Evolutionary conservation across 495 filamentous ascomycete species (phyloP), one percentile per base, ranked within the genome.

Genomic region (Xylona heveae): DNA sequence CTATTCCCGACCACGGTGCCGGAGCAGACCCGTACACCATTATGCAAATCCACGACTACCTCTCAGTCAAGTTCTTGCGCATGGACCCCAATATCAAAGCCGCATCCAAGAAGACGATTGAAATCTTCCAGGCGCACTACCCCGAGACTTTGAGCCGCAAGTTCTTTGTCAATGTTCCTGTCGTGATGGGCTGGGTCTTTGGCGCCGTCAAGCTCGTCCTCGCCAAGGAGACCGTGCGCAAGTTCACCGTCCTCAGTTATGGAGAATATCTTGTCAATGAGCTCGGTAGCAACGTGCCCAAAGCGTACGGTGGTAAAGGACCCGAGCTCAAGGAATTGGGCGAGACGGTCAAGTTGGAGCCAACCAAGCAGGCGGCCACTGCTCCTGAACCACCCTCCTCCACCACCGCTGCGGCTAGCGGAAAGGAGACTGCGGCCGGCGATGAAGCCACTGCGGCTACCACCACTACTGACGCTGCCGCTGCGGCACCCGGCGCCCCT

Each of bases 111-210:
- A 70, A 81, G 57, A 78, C 74, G 23, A 83, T 91, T 48, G 62
- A 74, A 19, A 60, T 75, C 14, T 78, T 93, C 52, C 55, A 62
- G 27, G 67, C 64, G 30, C 71, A 74, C 31, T 93, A 93, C 57
- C 83, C 83, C 0, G 83, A 92, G 57, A 66, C 88, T 14, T 62
- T 92, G 19, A 71, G 73, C 34, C 66, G 81, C 51, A 93, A 91
- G 59, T 88, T 77, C 64, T 92, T 93, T 45, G 74, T 91, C 54
- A 92, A 92, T 37, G 78, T 91, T 5, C 82, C 83, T 0, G 49
- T 68, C 32, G 56, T 91, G 43, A 91, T 90, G 82, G 74, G 75
- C 28, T 91, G 82, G 68, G 61, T 91, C 47, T 92, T 75, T 47
- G 52, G 52, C 19, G 59, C 72, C 32, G 76, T 90, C 59, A 90